Percentiles rank a stretch among this genome's conserved stretches.
phyloP scores from a whole-genome alignment of 2,329 filamentous ascomycete species.

The Penicillium sp. region DNA sequence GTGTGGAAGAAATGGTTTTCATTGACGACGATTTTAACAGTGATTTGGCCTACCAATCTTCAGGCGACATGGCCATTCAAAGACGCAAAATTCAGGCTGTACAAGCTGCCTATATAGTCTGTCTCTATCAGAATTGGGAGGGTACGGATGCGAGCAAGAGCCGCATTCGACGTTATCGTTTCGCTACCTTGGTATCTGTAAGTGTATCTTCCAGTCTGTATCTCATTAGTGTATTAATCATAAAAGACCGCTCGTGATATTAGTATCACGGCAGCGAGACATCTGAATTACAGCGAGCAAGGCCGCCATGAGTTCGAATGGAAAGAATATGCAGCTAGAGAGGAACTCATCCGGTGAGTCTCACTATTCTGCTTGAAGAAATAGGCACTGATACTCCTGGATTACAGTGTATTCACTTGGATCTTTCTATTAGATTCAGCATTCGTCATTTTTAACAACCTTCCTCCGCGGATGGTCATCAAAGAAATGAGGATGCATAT shows the following conservation, averaged over 20 bases:
- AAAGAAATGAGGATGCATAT: slow-evolving; percentile 35
- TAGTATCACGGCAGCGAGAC: slow-evolving; percentile 22
- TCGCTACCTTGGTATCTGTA: slow-evolving; percentile 32
- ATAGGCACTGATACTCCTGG: background rate
- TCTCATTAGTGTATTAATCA: background rate
- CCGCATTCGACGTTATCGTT: slow-evolving; percentile 31
- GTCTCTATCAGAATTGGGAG: slow-evolving; percentile 37
- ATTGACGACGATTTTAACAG: slow-evolving; percentile 32
- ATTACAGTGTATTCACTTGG: slow-evolving; percentile 23
- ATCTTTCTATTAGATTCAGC: slow-evolving; percentile 35
- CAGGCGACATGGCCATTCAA: slow-evolving; percentile 5
- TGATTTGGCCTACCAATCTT: slow-evolving; percentile 15
- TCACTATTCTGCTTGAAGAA: background rate
- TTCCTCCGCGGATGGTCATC: slow-evolving; percentile 35
- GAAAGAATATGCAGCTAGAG: slow-evolving; percentile 27
- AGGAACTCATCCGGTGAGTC: slow-evolving; percentile 29
- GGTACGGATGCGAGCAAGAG: slow-evolving; percentile 29
- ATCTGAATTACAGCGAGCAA: slow-evolving; percentile 21
- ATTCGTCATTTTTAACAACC: slow-evolving; percentile 38
- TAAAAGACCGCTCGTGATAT: slow-evolving; percentile 26
- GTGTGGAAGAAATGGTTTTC: slow-evolving; percentile 35
- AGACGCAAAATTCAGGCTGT: slow-evolving; percentile 28
- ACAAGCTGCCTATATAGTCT: slow-evolving; percentile 34
- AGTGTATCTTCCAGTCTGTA: background rate
- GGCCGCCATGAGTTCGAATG: slow-evolving; percentile 27